Evolutionary conservation across 1,284 basidiomycete species (phyloP).

Genomic region (Malassezia globosa): DNA sequence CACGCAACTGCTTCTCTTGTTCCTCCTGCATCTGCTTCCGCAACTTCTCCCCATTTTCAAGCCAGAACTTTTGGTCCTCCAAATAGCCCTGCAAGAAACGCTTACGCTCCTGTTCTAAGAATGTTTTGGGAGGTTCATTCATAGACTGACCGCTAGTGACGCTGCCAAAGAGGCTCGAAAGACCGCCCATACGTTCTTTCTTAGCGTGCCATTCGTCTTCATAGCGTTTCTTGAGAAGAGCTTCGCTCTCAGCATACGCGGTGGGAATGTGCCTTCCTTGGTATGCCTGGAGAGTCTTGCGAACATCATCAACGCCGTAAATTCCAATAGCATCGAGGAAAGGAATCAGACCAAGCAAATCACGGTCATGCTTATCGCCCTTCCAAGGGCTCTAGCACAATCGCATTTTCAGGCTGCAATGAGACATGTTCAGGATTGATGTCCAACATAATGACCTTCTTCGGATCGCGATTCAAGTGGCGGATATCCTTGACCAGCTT

Average conservation of each 20-base stretch:
- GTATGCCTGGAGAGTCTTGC: constrained; percentile 74
- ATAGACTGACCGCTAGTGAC: constrained; percentile 7
- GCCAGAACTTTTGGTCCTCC: constrained; percentile 78
- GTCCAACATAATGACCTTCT: constrained; percentile 80
- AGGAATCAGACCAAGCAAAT: constrained; percentile 78
- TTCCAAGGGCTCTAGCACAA: constrained; percentile 79
- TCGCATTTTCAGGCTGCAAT: constrained; percentile 78
- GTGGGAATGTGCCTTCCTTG: constrained; percentile 73
- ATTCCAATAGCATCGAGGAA: constrained; percentile 67
- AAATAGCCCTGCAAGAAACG: constrained; percentile 73
- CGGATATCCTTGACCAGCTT: constrained; percentile 62
- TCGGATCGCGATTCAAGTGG: constrained; percentile 82
- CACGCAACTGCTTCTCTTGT: constrained; percentile 60
- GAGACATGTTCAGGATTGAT: constrained; percentile 65
- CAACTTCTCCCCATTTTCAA: constrained; percentile 67
- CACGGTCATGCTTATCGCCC: constrained; percentile 62
- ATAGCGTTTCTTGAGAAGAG: constrained; percentile 57
- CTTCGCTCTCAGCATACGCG: constrained; percentile 77
- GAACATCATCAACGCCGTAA: constrained; percentile 57
- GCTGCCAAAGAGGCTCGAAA: constrained; percentile 58
- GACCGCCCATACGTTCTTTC: constrained; percentile 48
- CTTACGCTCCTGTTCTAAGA: constrained; percentile 76
- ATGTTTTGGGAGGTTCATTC: constrained; percentile 52
- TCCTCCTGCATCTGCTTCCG: constrained; percentile 70
- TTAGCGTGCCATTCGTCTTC: constrained; percentile 71